Evolutionary conservation across 2,329 filamentous ascomycete genomes (phyloP), one percentile per base, ranked within the genome.

Genomic region (Pezicula neosporulosa): DNA sequence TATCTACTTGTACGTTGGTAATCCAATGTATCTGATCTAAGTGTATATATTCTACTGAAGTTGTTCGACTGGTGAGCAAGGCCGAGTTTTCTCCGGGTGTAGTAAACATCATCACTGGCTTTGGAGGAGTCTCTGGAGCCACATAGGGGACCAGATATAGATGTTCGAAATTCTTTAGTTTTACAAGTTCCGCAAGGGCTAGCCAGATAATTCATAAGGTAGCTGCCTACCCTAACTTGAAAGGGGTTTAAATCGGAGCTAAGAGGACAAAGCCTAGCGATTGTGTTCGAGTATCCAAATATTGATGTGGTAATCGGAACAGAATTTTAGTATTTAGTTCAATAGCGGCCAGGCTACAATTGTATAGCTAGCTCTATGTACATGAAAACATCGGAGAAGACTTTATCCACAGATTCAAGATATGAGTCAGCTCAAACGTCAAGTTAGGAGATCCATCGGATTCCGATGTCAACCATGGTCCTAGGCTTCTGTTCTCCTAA

Each of bases 261-360:
- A 1, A 70, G 70, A 18, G 71, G 72, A 10, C 74, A 74, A 54
- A 68, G 64, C 9, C 70, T 71, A 0, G 64, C 66, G 2, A 59
- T 74, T 12, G 62, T 73, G 3, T 74, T 74, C 47, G 69, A 72
- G 27, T 71, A 74, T 55, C 63, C 60, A 12, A 67, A 74, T 59
- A 58, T 74, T 12, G 68, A 70, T 18, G 70, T 69, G 1, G 65
- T 70, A 5, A 71, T 69, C 48, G 72, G 71, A 68, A 66, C 70
- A 4, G 68, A 72, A 59, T 67, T 77, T 77, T 47, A 78, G 76
- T 33, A 79, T 80, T 56, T 80, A 81, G 76, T 77, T 74, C 39
- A 83, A 83, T 62, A 74, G 77, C 60, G 81, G 81, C 30, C 78
- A 84, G 57, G 77, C 82, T 24, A 84, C 81, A 67, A 82, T 78